A percentile compares a stretch with the other conserved stretches of the same genome.
These are phyloP conservation scores for Amphirosellinia nigrospora DNA, from an alignment of 495 filamentous ascomycete genomes.

Conservation along the genomic window DNA sequence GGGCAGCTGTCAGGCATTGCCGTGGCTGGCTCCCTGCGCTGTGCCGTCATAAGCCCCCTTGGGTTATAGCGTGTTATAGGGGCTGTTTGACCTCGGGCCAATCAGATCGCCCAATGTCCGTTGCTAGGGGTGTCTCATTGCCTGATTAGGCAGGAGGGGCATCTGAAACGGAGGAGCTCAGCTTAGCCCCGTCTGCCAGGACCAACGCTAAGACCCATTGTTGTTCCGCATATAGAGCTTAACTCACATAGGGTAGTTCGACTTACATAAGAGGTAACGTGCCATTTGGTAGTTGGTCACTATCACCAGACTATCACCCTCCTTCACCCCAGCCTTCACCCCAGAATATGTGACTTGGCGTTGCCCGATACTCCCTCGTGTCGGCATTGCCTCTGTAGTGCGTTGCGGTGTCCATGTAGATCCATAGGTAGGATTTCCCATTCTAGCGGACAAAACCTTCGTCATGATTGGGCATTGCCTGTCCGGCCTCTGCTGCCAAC, in stretches of 20 bases:
- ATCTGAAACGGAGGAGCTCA: slow-evolving; percentile 19
- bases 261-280: slow-evolving; percentile 18
- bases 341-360: slow-evolving; percentile 13
- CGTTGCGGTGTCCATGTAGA: no score
- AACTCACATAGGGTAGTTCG: slow-evolving; percentile 10
- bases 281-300: slow-evolving; percentile 7
- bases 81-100: neutral
- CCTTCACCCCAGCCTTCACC: no score
- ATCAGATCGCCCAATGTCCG: neutral
- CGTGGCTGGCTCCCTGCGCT: slow-evolving; percentile 12
- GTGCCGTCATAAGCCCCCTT: slow-evolving; percentile 18
- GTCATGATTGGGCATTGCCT: slow-evolving; percentile 14
- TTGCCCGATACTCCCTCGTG: slow-evolving; percentile 13
- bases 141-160: slow-evolving; percentile 22
- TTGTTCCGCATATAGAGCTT: slow-evolving; percentile 3
- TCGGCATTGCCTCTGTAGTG: slow-evolving; percentile 1
- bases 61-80: neutral
- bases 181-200: neutral
- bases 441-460: neutral
- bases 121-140: neutral
- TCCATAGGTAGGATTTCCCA: neutral
- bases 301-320: no score
- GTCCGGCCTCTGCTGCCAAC: neutral
- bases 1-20: slow-evolving; percentile 25
- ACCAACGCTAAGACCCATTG: slow-evolving; percentile 1